These are phyloP conservation scores for Pichia exigua DNA, from an alignment of 805 yeast species.

Conservation along the genomic window DNA sequence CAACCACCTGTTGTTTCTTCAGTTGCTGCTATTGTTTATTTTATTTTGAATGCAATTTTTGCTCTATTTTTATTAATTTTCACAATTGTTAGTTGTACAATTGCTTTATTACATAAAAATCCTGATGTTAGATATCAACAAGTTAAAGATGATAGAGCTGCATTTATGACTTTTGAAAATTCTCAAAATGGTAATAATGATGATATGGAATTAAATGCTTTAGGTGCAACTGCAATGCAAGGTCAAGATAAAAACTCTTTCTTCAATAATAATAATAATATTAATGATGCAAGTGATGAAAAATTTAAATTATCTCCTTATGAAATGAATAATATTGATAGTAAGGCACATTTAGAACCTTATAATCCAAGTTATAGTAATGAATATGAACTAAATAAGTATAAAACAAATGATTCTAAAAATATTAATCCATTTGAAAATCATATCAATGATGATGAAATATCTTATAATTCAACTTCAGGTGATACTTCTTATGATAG, in stretches of 20 bases:
- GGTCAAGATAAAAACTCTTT: slow-evolving; percentile 40
- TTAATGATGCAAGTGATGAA: background rate
- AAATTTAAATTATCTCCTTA: slow-evolving; percentile 4
- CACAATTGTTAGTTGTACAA: slow-evolving; percentile 79
- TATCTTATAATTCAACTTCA: background rate
- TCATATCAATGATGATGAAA: slow-evolving; percentile 5
- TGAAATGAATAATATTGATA: slow-evolving; percentile 2
- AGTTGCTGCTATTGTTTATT: slow-evolving; percentile 84
- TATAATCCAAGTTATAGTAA: slow-evolving; percentile 3
- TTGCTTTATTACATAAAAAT: slow-evolving; percentile 79
- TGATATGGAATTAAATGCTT: slow-evolving; percentile 61
- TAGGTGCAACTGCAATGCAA: slow-evolving; percentile 63
- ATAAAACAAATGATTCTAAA: background rate
- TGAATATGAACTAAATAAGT: slow-evolving; percentile 3
- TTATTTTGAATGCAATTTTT: slow-evolving; percentile 81
- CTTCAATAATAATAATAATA: background rate
- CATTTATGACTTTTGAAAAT: slow-evolving; percentile 74
- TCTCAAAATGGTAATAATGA: slow-evolving; percentile 28
- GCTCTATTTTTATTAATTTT: slow-evolving; percentile 75
- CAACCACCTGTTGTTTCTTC: slow-evolving; percentile 88
- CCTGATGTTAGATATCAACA: slow-evolving; percentile 96
- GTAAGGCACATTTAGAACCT: slow-evolving; percentile 6
- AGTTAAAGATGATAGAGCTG: slow-evolving; percentile 91
- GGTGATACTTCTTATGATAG: background rate
- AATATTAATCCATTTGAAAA: slow-evolving; percentile 9